Conservation (phyloP, 2,329 filamentous ascomycete genomes). For the Beauveria australis region DNA sequence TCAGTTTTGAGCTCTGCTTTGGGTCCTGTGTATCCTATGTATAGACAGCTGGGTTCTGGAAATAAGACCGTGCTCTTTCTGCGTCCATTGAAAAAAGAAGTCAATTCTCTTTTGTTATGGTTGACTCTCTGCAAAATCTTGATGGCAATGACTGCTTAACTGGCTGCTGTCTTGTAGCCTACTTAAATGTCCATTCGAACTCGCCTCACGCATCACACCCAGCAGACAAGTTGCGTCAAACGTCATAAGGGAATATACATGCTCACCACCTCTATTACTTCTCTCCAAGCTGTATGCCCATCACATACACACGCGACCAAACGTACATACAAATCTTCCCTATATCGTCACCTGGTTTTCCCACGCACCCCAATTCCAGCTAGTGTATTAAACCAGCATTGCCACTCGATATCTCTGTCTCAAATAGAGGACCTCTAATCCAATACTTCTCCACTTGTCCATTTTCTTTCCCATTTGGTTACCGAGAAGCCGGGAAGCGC, state of each 20-base stretch:
- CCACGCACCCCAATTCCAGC: background rate
- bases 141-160: too few species aligned
- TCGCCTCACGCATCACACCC: too few species aligned
- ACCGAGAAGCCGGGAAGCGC: background rate
- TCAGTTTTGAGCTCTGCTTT: background rate
- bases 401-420: background rate
- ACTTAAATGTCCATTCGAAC: too few species aligned
- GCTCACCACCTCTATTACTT: background rate
- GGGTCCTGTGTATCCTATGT: slow-evolving; percentile 26
- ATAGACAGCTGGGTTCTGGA: slow-evolving; percentile 22
- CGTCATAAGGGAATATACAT: background rate
- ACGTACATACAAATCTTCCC: background rate
- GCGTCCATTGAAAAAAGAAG: background rate
- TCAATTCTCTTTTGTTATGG: background rate
- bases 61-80: background rate
- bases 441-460: background rate
- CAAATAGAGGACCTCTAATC: background rate
- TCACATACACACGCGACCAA: background rate
- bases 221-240: too few species aligned
- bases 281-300: background rate
- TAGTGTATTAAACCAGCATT: background rate
- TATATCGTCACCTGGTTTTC: background rate
- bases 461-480: background rate
- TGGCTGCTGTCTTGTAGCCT: too few species aligned
- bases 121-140: background rate